These are phyloP conservation scores for Lasiodiplodia gonubiensis DNA, from an alignment of 2,329 filamentous ascomycete species.

Conservation along the genomic window DNA sequence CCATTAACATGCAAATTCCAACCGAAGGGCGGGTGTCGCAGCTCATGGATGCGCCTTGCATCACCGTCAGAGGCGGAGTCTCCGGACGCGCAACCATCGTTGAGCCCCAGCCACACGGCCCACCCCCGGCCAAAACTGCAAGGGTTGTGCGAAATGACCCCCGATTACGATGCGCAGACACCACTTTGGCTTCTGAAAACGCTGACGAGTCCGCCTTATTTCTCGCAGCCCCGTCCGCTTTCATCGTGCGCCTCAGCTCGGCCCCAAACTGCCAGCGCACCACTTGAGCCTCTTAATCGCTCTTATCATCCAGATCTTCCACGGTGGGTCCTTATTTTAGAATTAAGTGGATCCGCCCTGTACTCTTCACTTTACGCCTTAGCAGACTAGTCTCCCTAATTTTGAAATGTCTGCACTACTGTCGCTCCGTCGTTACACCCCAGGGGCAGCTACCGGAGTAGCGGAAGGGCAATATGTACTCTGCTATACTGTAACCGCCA, in stretches of 20 bases:
- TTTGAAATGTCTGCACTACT: background rate
- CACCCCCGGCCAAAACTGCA: slow-evolving; percentile 3
- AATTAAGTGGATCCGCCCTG: background rate
- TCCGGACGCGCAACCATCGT: slow-evolving; percentile 10
- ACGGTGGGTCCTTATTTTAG: too few species aligned
- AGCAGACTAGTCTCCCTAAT: background rate
- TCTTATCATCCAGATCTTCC: too few species aligned
- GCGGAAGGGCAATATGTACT: too few species aligned
- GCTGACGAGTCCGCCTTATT: background rate
- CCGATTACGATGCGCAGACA: slow-evolving; percentile 7
- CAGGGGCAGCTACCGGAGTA: too few species aligned
- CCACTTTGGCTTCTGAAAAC: background rate
- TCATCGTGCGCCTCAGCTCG: too few species aligned
- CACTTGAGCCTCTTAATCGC: too few species aligned
- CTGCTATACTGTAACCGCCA: too few species aligned
- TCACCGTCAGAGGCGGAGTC: slow-evolving; percentile 12
- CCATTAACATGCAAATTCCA: background rate
- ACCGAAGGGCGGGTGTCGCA: slow-evolving; percentile 12
- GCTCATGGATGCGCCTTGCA: slow-evolving; percentile 19
- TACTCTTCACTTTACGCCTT: background rate
- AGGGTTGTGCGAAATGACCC: background rate
- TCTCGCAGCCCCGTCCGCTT: too few species aligned
- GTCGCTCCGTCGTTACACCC: too few species aligned
- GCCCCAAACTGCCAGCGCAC: too few species aligned
- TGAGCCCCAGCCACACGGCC: slow-evolving; percentile 12